Base-by-base conservation (phyloP, 1,139 yeast species). In the Diutina ranongensis region DNA sequence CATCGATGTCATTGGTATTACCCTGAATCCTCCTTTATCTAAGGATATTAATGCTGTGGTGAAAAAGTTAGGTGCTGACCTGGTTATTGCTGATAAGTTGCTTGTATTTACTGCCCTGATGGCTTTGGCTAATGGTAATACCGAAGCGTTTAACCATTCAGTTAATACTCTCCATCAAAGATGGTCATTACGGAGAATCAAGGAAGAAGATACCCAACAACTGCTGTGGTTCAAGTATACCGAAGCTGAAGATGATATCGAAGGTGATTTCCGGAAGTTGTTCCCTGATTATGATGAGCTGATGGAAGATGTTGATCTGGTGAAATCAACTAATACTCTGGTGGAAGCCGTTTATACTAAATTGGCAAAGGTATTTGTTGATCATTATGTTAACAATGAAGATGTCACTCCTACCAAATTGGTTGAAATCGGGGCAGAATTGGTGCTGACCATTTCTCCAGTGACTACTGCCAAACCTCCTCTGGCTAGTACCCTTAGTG, bases 271-370 rank as follows among this genome's bases (percentile, higher is more conserved):
- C 42, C 19, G 32, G 3, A 25, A 25, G 16, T n/a, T 38, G 4
- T 38, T 92, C 71, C 97, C 97, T 0, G 96, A 87, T 56, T 87
- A 77, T 54, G 96, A 87, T 45, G 86, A 83, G 3, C 66, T 76
- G 3, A 56, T 78, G 46, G 76, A 71, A 15, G 32, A 15, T 28
- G 55, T 63, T 10, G 65, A 62, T 10, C 46, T 50, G 0, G 50
- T 53, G 2, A 52, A 40, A 1, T 33, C 47, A 3, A 56, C 49
- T 32, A 44, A 45, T 16, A 55, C 53, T 38, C 54, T 57, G 1
- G 63, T 62, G 49, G 68, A 65, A 45, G 58, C 57, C 1, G 49
- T 61, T 22, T 68, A 69, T 49, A 55, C 55, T 45, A 46, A 52
- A 4, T 54, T 69, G 46, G 68, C 71, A 3, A 49, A 49, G 40